Evolutionary conservation across 139 green algal species (phyloP).

Genomic region (Prasinococcaceae sp.): DNA sequence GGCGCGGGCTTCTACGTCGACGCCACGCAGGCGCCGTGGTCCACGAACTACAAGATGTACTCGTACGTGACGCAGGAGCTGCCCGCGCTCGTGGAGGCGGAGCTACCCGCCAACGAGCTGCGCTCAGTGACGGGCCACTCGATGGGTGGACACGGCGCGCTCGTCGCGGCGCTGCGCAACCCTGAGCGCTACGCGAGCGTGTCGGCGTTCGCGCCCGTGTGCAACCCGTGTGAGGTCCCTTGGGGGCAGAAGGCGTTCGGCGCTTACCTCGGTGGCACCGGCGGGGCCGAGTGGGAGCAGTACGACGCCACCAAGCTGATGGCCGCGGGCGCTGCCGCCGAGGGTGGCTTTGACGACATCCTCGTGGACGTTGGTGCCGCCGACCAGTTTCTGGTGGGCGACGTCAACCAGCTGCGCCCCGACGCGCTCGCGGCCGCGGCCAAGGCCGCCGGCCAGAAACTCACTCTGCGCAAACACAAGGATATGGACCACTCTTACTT

Average conservation of each 20-base stretch:
- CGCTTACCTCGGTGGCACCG: conserved; percentile 63
- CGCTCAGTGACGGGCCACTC: conserved; percentile 63
- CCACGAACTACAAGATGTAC: conserved; percentile 80
- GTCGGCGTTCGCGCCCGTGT: conserved; percentile 83
- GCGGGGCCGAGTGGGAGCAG: conserved; percentile 43
- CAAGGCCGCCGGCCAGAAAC: conserved; percentile 27
- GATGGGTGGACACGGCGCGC: conserved; percentile 80
- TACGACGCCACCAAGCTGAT: conserved; percentile 80
- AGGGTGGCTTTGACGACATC: conserved; percentile 15
- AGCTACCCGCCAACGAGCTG: conserved; percentile 23
- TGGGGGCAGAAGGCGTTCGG: conserved; percentile 84
- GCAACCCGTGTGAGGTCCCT: conserved; percentile 61
- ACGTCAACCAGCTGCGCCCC: conserved; percentile 55
- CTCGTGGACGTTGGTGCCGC: conserved; percentile 23
- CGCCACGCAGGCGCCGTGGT: conserved; percentile 58
- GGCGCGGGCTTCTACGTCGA: conserved; percentile 51
- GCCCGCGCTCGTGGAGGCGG: conserved; percentile 25
- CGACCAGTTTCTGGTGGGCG: conserved; percentile 24
- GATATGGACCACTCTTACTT: conserved; percentile 93
- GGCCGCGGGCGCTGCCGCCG: conserved; percentile 22
- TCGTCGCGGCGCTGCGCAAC: conserved; percentile 75
- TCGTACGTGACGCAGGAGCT: conserved; percentile 58
- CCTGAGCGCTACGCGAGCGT: conserved; percentile 49
- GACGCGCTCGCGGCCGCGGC: conserved; percentile 52
- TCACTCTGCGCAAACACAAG: conserved; percentile 57